phyloP scores from a whole-genome alignment of 345 rosid species.

The Brassica carinata region DNA sequence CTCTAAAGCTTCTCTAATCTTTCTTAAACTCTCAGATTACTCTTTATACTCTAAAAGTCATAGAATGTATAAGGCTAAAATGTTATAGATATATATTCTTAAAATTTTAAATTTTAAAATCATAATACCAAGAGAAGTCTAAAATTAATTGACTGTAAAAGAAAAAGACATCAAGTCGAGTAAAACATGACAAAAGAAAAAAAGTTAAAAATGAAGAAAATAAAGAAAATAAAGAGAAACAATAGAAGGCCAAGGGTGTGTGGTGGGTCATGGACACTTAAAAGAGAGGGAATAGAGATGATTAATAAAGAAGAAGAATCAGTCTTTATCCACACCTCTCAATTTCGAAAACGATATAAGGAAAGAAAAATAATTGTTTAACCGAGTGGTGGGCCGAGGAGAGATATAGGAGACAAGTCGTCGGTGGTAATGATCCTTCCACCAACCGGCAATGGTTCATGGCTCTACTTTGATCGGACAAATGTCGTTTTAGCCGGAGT shows the following conservation, averaged over 20 bases:
- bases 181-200: constrained; percentile 35
- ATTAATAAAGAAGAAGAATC: constrained; percentile 27
- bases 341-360: background rate
- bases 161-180: constrained; percentile 27
- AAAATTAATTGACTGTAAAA: background rate
- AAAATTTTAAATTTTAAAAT: background rate
- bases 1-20: no score
- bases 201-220: constrained; percentile 28
- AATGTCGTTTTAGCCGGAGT: constrained; percentile 17
- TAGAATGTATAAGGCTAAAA: no score
- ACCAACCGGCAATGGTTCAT: constrained; percentile 48
- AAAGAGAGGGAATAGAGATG: constrained; percentile 31
- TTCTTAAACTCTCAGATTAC: no score
- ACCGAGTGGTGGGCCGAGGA: constrained; percentile 34
- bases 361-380: constrained; percentile 8
- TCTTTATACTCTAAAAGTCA: no score
- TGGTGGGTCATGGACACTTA: constrained; percentile 39
- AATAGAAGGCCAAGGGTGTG: constrained; percentile 21
- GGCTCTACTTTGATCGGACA: constrained; percentile 25
- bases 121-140: background rate
- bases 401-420: constrained; percentile 39
- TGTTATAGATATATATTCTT: no score
- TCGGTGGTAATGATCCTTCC: constrained; percentile 43
- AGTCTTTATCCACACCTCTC: constrained; percentile 32
- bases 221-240: constrained; percentile 30